Base-by-base conservation (phyloP, 73 alveolate genomes). In the Paramecium tetraurelia region DNA sequence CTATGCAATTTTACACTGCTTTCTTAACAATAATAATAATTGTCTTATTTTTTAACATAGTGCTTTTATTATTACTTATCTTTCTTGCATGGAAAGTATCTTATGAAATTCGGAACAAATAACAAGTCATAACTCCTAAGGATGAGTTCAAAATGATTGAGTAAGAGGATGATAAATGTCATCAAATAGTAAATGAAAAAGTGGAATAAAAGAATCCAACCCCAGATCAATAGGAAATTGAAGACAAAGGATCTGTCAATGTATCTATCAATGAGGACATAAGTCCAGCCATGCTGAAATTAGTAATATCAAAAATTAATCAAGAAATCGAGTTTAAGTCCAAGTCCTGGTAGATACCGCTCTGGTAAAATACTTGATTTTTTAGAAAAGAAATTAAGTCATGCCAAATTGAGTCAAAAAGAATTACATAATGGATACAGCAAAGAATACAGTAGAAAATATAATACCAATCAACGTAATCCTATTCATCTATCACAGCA, bases 281-380 rank as follows among this genome's bases (percentile, higher is more conserved):
- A 27, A 63, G 84, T 63, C 84, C 84, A 63, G 84, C 50, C 10
- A 31, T 27, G 44, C 11, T 31, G 12, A 22, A 33, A 63, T 27
- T 63, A 33, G 84, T 63, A 63, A 0, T 63, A 63, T 16, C 27
- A 63, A 27, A 63, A 31, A 31, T 63, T 31, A 27, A 33, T 36
- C 20, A 35, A 72, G 86, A 72, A 72, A 72, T 80, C 76, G 22
- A 48, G 90, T 80, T 24, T 75, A 21, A 80, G 41, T 11, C 90
- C 90, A 44, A 80, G 90, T 46, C 90, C 90, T 21, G 90, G 72
- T 20, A 80, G 46, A 46, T 80, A 41, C 18, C 44, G 90, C n/a
- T 80, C 90, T 43, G 90, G 90, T 3, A 80, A 80, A 41, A 80
- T 80, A n/a, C 33, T 80, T 29, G 72, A 80, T 80, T 80, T 44